Evolutionary conservation across 139 green algal species (phyloP).

Genomic region (Limnomonas spitsbergensis): DNA sequence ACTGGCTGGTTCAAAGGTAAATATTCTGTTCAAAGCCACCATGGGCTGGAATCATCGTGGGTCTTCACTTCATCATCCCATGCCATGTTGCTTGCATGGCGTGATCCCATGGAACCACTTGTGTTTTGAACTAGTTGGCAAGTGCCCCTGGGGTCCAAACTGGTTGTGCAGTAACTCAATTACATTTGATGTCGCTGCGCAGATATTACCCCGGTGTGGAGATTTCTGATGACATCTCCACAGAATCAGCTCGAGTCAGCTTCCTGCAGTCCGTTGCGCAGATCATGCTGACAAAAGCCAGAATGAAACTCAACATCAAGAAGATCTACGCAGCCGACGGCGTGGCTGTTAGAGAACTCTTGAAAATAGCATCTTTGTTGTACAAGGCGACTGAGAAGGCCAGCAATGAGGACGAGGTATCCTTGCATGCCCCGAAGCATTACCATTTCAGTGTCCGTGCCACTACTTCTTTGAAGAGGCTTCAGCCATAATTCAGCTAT

Average conservation of each 20-base stretch:
- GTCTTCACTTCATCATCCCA: too few relatives aligned
- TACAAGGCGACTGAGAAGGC: constrained; percentile 60
- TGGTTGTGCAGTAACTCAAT: too few relatives aligned
- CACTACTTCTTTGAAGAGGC: too few relatives aligned
- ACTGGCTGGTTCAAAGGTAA: constrained; percentile 76
- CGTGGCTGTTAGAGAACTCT: constrained; percentile 71
- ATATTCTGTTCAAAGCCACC: too few relatives aligned
- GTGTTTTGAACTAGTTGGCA: neutral
- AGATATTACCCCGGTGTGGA: constrained; percentile 56
- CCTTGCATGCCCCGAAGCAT: too few relatives aligned
- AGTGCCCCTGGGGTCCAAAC: neutral
- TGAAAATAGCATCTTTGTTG: constrained; percentile 75
- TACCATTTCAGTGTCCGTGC: neutral
- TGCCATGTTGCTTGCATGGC: neutral
- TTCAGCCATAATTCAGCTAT: too few relatives aligned
- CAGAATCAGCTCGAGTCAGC: constrained; percentile 64
- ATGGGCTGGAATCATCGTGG: too few relatives aligned
- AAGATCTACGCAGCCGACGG: constrained; percentile 77
- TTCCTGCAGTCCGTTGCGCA: constrained; percentile 64
- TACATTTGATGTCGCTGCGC: too few relatives aligned
- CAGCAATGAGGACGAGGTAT: constrained; percentile 36
- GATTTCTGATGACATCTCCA: constrained; percentile 74
- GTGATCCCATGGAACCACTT: neutral
- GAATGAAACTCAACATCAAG: constrained; percentile 83
- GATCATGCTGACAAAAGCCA: constrained; percentile 66